These are phyloP conservation scores for Breynia disticha DNA, from an alignment of 441 rosid species.

Conservation along the genomic window DNA sequence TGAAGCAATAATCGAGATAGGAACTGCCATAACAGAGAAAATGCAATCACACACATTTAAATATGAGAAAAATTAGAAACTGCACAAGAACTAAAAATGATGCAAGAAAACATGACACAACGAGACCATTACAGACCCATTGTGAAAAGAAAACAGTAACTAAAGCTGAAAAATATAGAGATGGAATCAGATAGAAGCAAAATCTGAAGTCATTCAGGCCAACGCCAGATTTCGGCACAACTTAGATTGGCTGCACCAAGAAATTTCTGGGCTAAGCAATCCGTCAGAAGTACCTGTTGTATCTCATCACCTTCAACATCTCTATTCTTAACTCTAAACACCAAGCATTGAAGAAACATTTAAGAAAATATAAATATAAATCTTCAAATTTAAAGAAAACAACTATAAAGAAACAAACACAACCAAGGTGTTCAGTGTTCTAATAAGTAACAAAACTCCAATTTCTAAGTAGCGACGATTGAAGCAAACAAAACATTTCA, in stretches of 20 bases:
- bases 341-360: not conserved
- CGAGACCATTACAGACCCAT: too few relatives aligned
- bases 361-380: not conserved
- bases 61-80: not conserved
- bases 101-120: not conserved
- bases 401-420: not conserved
- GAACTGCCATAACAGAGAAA: conserved; percentile 42
- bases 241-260: conserved; percentile 30
- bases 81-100: not conserved
- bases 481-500: too few relatives aligned
- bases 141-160: too few relatives aligned
- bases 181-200: conserved; percentile 30
- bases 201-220: conserved; percentile 26
- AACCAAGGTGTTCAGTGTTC: too few relatives aligned
- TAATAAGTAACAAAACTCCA: too few relatives aligned
- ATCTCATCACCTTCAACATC: conserved; percentile 33
- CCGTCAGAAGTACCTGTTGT: conserved; percentile 43
- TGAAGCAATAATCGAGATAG: conserved; percentile 51
- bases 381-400: not conserved
- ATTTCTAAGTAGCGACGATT: too few relatives aligned
- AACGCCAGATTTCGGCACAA: conserved; percentile 30
- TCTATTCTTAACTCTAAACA: conserved; percentile 15
- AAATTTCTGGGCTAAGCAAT: conserved; percentile 24
- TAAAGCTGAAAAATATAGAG: conserved; percentile 23
- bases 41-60: not conserved